Conservation (phyloP, 2,329 filamentous ascomycete species). For the Fusarium graminum region DNA sequence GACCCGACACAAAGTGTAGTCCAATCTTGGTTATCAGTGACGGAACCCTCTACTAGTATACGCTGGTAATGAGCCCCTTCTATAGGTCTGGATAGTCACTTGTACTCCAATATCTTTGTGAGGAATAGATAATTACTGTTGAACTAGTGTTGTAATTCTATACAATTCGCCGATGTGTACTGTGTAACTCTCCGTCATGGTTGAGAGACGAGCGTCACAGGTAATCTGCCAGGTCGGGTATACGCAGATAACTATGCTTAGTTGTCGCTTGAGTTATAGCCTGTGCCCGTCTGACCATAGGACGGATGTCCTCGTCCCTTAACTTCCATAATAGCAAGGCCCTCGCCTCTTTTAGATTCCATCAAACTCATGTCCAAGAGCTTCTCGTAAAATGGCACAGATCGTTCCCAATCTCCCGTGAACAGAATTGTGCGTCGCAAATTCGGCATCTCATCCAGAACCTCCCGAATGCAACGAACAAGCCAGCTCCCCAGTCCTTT, state of each 20-base stretch:
- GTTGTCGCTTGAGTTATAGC: slow-evolving; percentile 4
- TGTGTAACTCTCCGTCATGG: too few relatives aligned
- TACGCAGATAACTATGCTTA: too few relatives aligned
- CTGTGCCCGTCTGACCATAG: background rate
- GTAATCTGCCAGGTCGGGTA: too few relatives aligned
- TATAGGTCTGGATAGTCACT: too few relatives aligned
- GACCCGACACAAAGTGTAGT: slow-evolving; percentile 84
- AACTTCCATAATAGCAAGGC: slow-evolving; percentile 47
- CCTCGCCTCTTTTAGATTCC: slow-evolving; percentile 38
- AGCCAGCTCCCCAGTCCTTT: slow-evolving; percentile 73
- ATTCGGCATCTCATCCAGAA: slow-evolving; percentile 63
- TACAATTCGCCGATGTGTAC: background rate
- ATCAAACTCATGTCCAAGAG: slow-evolving; percentile 51
- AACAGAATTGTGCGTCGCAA: slow-evolving; percentile 68
- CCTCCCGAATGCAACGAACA: slow-evolving; percentile 67
- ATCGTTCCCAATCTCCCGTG: slow-evolving; percentile 53
- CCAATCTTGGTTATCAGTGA: slow-evolving; percentile 70
- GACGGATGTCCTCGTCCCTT: slow-evolving; percentile 44
- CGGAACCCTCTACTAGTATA: slow-evolving; percentile 28
- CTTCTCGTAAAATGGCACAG: slow-evolving; percentile 53
- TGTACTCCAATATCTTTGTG: too few relatives aligned
- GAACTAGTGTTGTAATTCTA: background rate
- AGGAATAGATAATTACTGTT: background rate
- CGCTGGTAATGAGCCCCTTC: too few relatives aligned
- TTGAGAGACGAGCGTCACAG: too few relatives aligned